These are phyloP conservation scores for Lipomyces sp. DNA, from an alignment of 805 yeast species.

Conservation along the genomic window DNA sequence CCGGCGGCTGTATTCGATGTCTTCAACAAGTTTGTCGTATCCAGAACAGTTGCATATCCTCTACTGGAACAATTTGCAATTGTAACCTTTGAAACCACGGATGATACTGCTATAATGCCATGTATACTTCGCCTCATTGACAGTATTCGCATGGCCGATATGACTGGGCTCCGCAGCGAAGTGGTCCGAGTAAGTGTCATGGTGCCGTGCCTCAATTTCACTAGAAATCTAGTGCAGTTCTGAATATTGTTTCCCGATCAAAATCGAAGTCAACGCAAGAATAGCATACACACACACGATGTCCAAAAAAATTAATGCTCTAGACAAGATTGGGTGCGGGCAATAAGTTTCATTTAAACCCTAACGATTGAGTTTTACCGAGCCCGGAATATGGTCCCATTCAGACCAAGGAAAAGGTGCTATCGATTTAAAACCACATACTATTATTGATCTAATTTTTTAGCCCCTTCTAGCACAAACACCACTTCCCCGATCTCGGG, in stretches of 20 bases:
- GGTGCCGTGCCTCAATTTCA: background rate
- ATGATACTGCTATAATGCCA: background rate
- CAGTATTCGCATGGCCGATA: background rate
- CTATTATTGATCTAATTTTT: too few species aligned
- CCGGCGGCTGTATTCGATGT: conserved; percentile 13
- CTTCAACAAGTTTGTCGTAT: conserved; percentile 25
- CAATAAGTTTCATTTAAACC: too few species aligned
- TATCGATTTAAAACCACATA: too few species aligned
- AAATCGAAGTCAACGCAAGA: background rate
- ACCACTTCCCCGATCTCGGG: background rate
- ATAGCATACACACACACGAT: background rate
- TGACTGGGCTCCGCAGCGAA: background rate
- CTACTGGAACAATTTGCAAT: background rate
- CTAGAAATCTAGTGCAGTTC: background rate
- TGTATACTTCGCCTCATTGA: background rate
- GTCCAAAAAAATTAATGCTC: too few species aligned
- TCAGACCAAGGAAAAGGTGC: too few species aligned
- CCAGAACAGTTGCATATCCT: conserved; percentile 30
- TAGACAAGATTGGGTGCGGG: too few species aligned
- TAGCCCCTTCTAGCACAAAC: background rate
- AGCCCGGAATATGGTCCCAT: too few species aligned
- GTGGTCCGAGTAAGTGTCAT: background rate
- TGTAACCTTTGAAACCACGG: background rate
- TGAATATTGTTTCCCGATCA: background rate
- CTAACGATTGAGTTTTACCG: too few species aligned